Conservation (phyloP, 176 grass and related monocot genomes). For the Avena eriantha region DNA sequence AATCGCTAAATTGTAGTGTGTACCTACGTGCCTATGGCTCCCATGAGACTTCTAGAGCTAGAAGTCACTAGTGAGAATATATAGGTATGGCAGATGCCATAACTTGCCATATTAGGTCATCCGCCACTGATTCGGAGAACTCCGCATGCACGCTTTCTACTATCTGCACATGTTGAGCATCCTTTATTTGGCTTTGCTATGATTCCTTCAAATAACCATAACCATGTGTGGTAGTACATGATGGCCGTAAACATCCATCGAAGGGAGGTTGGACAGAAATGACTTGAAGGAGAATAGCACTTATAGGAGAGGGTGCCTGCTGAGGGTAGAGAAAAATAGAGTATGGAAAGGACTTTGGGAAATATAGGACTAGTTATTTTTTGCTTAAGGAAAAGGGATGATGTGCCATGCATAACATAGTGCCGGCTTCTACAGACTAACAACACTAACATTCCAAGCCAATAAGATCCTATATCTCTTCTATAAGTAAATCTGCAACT, state of each 20-base stretch:
- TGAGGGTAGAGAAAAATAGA: slow-evolving; percentile 26
- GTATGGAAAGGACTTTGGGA: neutral
- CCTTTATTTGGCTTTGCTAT: slow-evolving; percentile 17
- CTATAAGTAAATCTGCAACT: neutral
- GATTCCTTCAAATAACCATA: slow-evolving; percentile 10
- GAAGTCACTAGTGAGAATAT: too few species aligned
- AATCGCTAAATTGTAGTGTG: too few species aligned
- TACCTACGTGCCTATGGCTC: too few species aligned
- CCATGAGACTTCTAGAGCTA: too few species aligned
- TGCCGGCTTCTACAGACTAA: neutral
- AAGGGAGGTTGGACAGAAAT: neutral
- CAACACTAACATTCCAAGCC: neutral
- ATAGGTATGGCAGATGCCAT: too few species aligned
- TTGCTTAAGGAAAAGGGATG: slow-evolving; percentile 2
- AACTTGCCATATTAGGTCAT: too few species aligned
- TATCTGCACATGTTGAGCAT: neutral
- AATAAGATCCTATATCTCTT: slow-evolving; percentile 14
- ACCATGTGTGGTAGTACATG: neutral
- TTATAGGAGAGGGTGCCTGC: neutral
- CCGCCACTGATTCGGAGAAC: neutral
- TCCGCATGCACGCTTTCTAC: neutral
- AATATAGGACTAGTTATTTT: neutral
- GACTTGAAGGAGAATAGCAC: neutral
- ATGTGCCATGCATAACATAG: slow-evolving; percentile 14
- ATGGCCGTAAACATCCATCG: neutral